These are phyloP conservation scores for Lactifluus rugatus DNA, from an alignment of 768 basidiomycete species.

Conservation along the genomic window DNA sequence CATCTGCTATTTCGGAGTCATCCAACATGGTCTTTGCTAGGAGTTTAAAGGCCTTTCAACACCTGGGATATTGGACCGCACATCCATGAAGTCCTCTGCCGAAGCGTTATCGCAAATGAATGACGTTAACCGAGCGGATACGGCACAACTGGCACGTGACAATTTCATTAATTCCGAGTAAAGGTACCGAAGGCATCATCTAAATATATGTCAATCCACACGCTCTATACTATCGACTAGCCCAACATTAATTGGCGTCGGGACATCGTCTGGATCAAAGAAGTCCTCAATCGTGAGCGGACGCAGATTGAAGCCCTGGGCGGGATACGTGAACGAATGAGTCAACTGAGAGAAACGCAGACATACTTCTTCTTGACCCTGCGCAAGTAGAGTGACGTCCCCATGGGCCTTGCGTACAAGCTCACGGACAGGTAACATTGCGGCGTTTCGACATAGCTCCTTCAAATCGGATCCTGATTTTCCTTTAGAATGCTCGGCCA, in stretches of 20 bases:
- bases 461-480: constrained; percentile 85
- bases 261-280: constrained; percentile 31
- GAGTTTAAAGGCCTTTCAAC: too few relatives aligned
- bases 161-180: neutral
- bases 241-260: neutral
- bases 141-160: neutral
- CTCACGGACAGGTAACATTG: constrained; percentile 86
- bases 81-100: neutral
- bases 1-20: too few relatives aligned
- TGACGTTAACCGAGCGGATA: too few relatives aligned
- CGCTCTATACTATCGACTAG: neutral
- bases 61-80: too few relatives aligned
- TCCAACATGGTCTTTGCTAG: too few relatives aligned
- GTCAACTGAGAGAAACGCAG: neutral
- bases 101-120: neutral
- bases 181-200: neutral
- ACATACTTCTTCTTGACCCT: constrained; percentile 37
- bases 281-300: constrained; percentile 68
- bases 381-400: constrained; percentile 41
- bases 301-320: constrained; percentile 71
- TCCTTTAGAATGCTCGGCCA: constrained; percentile 65
- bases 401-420: constrained; percentile 49
- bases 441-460: constrained; percentile 88
- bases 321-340: neutral
- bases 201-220: constrained; percentile 1